Percentiles rank a stretch among this genome's conserved stretches.
Conservation (phyloP, 805 yeast genomes). For the Sungouiozyma intestinalis region DNA sequence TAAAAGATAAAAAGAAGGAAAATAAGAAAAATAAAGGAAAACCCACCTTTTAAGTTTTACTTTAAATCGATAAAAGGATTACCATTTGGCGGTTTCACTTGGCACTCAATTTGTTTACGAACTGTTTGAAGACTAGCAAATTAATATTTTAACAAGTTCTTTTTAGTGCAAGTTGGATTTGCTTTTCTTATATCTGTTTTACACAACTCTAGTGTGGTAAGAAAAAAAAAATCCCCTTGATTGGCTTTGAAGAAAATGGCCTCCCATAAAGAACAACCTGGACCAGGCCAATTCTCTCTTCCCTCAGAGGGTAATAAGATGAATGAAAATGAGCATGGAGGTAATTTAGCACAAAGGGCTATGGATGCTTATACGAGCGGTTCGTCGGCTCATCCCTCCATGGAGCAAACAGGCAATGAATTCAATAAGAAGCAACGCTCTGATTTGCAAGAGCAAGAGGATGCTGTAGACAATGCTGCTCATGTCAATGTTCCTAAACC, state of each 20-base stretch:
- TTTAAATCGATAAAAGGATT: too few relatives aligned
- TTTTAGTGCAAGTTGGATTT: neutral
- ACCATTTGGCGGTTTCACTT: too few relatives aligned
- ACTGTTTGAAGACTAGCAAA: neutral
- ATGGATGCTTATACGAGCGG: slow-evolving; percentile 4
- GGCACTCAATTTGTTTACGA: neutral
- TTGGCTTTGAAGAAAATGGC: neutral
- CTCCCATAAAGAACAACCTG: neutral
- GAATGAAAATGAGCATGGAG: neutral
- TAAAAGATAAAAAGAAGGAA: too few relatives aligned
- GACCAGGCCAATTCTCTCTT: neutral
- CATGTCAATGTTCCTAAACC: neutral
- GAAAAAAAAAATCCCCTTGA: neutral
- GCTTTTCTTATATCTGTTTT: neutral
- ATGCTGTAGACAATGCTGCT: neutral
- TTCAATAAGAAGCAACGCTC: neutral
- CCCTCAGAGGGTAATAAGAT: neutral
- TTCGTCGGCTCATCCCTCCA: slow-evolving; percentile 1
- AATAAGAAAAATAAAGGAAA: too few relatives aligned
- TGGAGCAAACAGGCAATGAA: neutral
- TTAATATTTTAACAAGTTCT: neutral
- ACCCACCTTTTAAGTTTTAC: too few relatives aligned
- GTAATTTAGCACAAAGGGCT: slow-evolving; percentile 1
- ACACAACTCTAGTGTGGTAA: neutral
- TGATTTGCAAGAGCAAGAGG: neutral